Percentiles rank a stretch among this genome's conserved stretches.
Conservation (phyloP, 2,329 filamentous ascomycete genomes). For the Pyrenophora tritici-repentis region DNA sequence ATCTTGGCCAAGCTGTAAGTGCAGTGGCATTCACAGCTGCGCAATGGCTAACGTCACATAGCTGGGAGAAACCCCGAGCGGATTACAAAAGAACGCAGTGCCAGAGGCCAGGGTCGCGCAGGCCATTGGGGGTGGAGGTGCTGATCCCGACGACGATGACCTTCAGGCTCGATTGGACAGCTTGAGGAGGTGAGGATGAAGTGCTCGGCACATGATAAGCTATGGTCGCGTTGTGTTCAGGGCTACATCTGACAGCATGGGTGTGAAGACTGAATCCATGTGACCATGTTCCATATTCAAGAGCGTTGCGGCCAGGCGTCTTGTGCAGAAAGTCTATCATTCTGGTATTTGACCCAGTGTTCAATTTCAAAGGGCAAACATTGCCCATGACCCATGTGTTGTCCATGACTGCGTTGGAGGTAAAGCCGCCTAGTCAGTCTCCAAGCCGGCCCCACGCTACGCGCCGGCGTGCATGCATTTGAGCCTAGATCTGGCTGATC, state of each 20-base stretch:
- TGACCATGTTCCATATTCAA: neutral
- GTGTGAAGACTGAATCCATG: neutral
- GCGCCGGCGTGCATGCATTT: slow-evolving; percentile 10
- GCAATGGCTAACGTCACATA: slow-evolving; percentile 49
- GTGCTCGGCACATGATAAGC: slow-evolving; percentile 1
- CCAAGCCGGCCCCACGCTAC: slow-evolving; percentile 15
- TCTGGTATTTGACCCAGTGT: no score
- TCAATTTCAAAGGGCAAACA: no score
- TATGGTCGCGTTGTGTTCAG: neutral
- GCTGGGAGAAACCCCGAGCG: slow-evolving; percentile 90
- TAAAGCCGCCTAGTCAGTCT: slow-evolving; percentile 2
- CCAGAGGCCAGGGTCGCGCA: slow-evolving; percentile 82
- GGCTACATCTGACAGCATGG: neutral
- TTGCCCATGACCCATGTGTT: no score
- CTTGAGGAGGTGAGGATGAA: slow-evolving; percentile 61
- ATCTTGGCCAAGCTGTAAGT: slow-evolving; percentile 84
- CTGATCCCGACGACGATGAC: slow-evolving; percentile 86
- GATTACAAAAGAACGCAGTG: slow-evolving; percentile 73
- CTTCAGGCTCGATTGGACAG: slow-evolving; percentile 92
- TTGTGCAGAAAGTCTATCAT: no score
- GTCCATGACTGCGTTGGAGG: no score
- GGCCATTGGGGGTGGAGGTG: slow-evolving; percentile 71
- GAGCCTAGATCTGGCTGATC: slow-evolving; percentile 15
- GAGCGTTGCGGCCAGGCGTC: no score
- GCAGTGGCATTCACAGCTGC: neutral